Evolutionary conservation across 106 monocot genomes (phyloP).

Genomic region (Allium cepa): DNA sequence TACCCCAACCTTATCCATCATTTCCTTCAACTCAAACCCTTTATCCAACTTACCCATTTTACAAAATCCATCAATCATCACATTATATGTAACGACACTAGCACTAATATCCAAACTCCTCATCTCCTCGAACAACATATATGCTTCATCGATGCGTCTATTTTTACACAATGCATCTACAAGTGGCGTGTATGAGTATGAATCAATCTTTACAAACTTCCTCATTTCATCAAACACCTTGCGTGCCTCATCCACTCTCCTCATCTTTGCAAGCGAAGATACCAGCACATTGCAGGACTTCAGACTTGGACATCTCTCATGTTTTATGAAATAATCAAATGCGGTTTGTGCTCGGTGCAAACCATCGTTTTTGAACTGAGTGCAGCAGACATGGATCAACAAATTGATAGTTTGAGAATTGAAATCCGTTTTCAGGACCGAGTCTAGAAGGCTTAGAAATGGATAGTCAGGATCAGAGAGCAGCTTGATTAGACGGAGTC

Average conservation of each 20-base stretch:
- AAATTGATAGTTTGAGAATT: conserved; percentile 17
- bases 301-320: conserved; percentile 32
- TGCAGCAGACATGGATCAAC: conserved; percentile 44
- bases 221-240: conserved; percentile 68
- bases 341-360: conserved; percentile 27
- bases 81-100: conserved; percentile 70
- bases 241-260: conserved; percentile 11
- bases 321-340: conserved; percentile 22
- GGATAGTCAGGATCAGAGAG: conserved; percentile 12
- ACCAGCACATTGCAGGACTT: conserved; percentile 62
- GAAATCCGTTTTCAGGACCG: conserved; percentile 3
- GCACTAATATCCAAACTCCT: conserved; percentile 34
- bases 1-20: conserved; percentile 34
- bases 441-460: conserved; percentile 12
- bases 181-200: conserved; percentile 55
- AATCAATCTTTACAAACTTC: conserved; percentile 29
- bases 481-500: conserved; percentile 40
- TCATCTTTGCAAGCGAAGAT: conserved; percentile 13
- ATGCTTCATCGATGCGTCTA: conserved; percentile 31
- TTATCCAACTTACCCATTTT: conserved; percentile 46
- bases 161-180: conserved; percentile 58
- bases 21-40: conserved; percentile 51
- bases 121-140: conserved; percentile 56
- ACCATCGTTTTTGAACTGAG: conserved; percentile 19
- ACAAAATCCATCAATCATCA: conserved; percentile 65